phyloP scores from a whole-genome alignment of 345 rosid genomes.

The Salix suchowensis region DNA sequence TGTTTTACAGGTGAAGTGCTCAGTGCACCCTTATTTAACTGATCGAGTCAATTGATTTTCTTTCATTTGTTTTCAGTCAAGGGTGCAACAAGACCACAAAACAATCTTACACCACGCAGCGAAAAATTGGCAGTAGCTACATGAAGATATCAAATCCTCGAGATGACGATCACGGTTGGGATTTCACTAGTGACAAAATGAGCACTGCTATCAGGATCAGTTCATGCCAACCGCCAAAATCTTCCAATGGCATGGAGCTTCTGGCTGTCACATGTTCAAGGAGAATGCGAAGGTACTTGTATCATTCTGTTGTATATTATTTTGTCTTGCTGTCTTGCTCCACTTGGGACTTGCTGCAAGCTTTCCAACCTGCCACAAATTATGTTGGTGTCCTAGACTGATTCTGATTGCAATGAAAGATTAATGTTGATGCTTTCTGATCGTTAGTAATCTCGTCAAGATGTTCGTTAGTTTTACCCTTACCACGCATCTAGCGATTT shows the following conservation, averaged over 20 bases:
- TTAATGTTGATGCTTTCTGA: no score
- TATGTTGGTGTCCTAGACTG: no score
- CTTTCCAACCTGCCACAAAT: no score
- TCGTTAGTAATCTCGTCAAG: no score
- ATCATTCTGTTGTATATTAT: not conserved
- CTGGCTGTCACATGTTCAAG: not conserved
- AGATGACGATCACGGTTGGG: no score
- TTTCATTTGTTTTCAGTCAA: slow-evolving; percentile 28
- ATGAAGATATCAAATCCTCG: slow-evolving; percentile 1
- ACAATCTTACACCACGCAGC: slow-evolving; percentile 11
- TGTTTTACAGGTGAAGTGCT: no score
- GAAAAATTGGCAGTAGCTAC: slow-evolving; percentile 22
- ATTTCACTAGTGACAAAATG: no score
- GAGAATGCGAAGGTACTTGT: not conserved
- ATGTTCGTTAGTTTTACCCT: no score
- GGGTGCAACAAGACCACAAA: slow-evolving; percentile 12
- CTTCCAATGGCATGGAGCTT: not conserved
- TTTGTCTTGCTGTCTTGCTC: no score
- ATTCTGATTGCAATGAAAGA: no score
- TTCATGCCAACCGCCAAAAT: not conserved
- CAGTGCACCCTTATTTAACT: not conserved
- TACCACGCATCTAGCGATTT: no score
- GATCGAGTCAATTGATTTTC: not conserved
- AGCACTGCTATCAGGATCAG: not conserved
- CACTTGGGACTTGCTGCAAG: no score